A percentile compares a stretch with the other conserved stretches of the same genome.
Evolutionary conservation across 1,284 basidiomycete genomes (phyloP).

Genomic region (Leccinum colubrinum): DNA sequence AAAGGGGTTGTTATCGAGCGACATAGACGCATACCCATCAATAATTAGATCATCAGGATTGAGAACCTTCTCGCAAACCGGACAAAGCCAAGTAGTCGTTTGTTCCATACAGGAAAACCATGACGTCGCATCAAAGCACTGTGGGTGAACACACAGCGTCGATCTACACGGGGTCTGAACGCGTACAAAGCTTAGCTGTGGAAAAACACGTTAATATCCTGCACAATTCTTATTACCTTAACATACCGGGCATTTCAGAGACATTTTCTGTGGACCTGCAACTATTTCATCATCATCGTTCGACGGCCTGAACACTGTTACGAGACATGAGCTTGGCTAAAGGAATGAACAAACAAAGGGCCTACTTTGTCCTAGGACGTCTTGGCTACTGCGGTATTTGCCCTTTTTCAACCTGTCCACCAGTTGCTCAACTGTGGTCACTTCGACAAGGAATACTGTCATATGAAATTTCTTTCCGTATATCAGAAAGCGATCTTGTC

Average conservation of each 20-base stretch:
- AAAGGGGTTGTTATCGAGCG: background rate
- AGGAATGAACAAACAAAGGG: constrained; percentile 2
- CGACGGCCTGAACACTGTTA: constrained; percentile 58
- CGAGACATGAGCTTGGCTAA: constrained; percentile 6
- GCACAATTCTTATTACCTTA: background rate
- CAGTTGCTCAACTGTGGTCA: constrained; percentile 62
- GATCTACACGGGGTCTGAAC: constrained; percentile 88
- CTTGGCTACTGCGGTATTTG: constrained; percentile 63
- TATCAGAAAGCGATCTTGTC: constrained; percentile 8
- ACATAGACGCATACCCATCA: constrained; percentile 69
- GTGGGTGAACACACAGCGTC: constrained; percentile 81
- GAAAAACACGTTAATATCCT: constrained; percentile 3
- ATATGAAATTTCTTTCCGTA: constrained; percentile 89
- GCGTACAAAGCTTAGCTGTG: constrained; percentile 87
- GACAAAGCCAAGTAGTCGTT: constrained; percentile 95
- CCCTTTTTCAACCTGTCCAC: constrained; percentile 67
- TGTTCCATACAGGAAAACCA: constrained; percentile 97
- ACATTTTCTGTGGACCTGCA: constrained; percentile 84
- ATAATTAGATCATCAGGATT: constrained; percentile 83
- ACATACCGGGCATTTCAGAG: constrained; percentile 88
- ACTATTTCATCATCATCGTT: constrained; percentile 86
- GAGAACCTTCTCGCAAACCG: constrained; percentile 86
- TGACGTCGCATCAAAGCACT: constrained; percentile 94
- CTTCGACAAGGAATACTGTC: constrained; percentile 80
- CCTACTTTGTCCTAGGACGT: constrained; percentile 68